A percentile compares a stretch with the other conserved stretches of the same genome.
Conservation (phyloP, 2,329 filamentous ascomycete genomes). For the Kalmusia sp. region DNA sequence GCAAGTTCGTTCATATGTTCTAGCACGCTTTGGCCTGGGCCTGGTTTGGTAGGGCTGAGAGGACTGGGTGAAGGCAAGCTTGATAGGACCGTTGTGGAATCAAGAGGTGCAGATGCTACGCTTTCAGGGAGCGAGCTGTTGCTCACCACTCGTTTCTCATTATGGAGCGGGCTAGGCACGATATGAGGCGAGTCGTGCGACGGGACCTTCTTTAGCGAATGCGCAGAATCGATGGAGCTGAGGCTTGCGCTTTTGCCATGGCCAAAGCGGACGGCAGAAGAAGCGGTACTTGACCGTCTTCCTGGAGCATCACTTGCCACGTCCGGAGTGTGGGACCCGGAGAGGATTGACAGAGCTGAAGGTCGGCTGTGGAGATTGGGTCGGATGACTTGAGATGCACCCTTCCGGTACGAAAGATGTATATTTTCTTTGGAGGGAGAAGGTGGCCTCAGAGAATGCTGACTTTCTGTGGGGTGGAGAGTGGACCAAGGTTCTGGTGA, state of each 20-base stretch:
- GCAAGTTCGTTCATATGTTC: slow-evolving; percentile 78
- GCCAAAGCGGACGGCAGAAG: slow-evolving; percentile 33
- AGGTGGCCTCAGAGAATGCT: slow-evolving; percentile 42
- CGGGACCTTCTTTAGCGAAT: slow-evolving; percentile 36
- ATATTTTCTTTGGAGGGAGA: slow-evolving; percentile 57
- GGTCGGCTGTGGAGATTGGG: slow-evolving; percentile 40
- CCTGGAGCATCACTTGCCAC: slow-evolving; percentile 26
- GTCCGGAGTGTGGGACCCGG: slow-evolving; percentile 33
- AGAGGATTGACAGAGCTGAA: slow-evolving; percentile 41
- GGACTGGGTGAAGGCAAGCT: slow-evolving; percentile 34
- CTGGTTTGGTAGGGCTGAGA: slow-evolving; percentile 67
- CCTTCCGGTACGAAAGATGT: slow-evolving; percentile 58
- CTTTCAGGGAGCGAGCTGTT: slow-evolving; percentile 35
- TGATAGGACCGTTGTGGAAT: slow-evolving; percentile 28
- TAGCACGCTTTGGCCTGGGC: slow-evolving; percentile 52
- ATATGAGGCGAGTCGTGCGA: slow-evolving; percentile 30
- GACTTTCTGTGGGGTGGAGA: slow-evolving; percentile 21
- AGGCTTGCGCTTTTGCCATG: slow-evolving; percentile 52
- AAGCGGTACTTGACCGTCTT: slow-evolving; percentile 43
- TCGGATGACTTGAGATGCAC: slow-evolving; percentile 56
- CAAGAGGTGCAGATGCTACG: slow-evolving; percentile 32
- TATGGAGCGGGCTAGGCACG: slow-evolving; percentile 41
- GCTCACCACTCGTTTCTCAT: slow-evolving; percentile 39
- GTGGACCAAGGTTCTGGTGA: slow-evolving; percentile 32
- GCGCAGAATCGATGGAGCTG: slow-evolving; percentile 55